phyloP scores from a whole-genome alignment of 148 eudicot genomes.

The Vaccinium macrocarpon region DNA sequence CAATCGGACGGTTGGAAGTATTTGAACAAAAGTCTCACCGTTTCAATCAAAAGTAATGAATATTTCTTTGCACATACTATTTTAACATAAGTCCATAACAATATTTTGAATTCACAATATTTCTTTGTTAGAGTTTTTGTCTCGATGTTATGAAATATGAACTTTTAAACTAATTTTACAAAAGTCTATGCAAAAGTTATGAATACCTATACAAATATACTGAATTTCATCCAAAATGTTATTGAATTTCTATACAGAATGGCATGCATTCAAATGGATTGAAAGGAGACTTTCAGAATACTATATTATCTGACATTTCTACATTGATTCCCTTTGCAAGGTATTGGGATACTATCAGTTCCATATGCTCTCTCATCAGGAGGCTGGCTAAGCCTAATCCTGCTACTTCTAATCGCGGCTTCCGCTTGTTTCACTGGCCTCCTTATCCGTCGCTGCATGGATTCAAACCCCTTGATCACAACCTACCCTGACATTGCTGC shows the following conservation, averaged over 20 bases:
- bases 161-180: not conserved
- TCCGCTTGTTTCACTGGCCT: slow-evolving; percentile 40
- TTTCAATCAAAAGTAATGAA: no score
- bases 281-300: not conserved
- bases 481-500: slow-evolving; percentile 42
- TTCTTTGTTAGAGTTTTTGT: not conserved
- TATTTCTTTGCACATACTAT: no score
- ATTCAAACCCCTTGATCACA: slow-evolving; percentile 31
- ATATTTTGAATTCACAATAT: no score
- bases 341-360: slow-evolving; percentile 43
- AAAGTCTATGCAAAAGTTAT: not conserved
- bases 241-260: not conserved
- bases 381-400: slow-evolving; percentile 53
- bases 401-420: slow-evolving; percentile 31
- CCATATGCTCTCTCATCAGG: slow-evolving; percentile 55
- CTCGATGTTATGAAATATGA: not conserved
- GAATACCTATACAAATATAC: not conserved
- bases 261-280: no score
- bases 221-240: not conserved
- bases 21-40: no score
- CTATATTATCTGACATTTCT: not conserved
- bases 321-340: slow-evolving; percentile 20
- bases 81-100: not conserved
- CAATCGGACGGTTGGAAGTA: no score
- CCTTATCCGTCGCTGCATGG: slow-evolving; percentile 43